Evolutionary conservation across 108 stramenopile species (phyloP).

Genomic region (Poteriospumella lacustris): DNA sequence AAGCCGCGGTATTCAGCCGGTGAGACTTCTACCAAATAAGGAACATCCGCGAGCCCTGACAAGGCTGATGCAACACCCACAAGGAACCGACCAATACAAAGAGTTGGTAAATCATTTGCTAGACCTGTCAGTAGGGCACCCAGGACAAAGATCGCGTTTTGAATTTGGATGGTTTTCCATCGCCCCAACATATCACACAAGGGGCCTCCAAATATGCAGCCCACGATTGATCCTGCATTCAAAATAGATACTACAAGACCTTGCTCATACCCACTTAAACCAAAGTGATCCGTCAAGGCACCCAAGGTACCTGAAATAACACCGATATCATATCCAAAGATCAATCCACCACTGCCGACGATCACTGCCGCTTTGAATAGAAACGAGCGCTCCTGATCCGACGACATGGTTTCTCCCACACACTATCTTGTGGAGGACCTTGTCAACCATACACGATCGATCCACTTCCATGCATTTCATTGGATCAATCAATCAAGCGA

Average conservation of each 20-base stretch:
- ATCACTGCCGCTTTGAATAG: background rate
- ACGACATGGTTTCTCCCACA: no score
- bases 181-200: background rate
- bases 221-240: background rate
- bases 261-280: background rate
- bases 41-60: conserved; percentile 15
- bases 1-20: conserved; percentile 14
- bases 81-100: conserved; percentile 12
- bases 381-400: no score
- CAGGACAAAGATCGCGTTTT: background rate
- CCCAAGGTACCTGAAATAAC: conserved; percentile 6
- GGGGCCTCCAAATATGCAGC: conserved; percentile 1
- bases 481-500: no score
- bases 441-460: no score
- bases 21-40: conserved; percentile 8
- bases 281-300: background rate
- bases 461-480: no score
- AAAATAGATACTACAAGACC: background rate
- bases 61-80: conserved; percentile 7
- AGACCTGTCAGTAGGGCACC: background rate
- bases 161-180: conserved; percentile 1
- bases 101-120: background rate
- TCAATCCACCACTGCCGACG: conserved; percentile 17
- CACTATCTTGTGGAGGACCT: no score
- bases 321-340: conserved; percentile 21